A percentile compares a stretch with the other conserved stretches of the same genome.
phyloP scores from a whole-genome alignment of 1,139 yeast species.

The Spathaspora jeffriesii region DNA sequence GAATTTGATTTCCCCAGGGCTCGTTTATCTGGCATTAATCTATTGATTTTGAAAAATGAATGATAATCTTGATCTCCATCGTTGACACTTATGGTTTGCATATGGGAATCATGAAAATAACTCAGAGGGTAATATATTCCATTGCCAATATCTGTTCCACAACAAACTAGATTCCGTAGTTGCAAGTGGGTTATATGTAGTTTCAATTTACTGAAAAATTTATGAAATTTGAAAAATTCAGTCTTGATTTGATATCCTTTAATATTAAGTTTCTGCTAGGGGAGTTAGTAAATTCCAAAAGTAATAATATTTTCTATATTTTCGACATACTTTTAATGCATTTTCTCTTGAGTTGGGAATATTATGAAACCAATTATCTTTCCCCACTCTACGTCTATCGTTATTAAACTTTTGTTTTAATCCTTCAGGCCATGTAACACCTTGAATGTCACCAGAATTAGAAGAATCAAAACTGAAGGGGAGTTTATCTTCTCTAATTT shows the following conservation, averaged over 20 bases:
- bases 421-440: slow-evolving; percentile 37
- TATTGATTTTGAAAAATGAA: slow-evolving; percentile 36
- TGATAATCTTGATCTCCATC: slow-evolving; percentile 24
- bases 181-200: slow-evolving; percentile 60
- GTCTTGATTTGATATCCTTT: slow-evolving; percentile 17
- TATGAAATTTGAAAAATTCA: slow-evolving; percentile 38
- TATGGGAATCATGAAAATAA: slow-evolving; percentile 33
- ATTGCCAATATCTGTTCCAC: slow-evolving; percentile 33
- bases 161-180: slow-evolving; percentile 51
- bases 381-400: slow-evolving; percentile 38
- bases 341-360: slow-evolving; percentile 33
- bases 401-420: slow-evolving; percentile 29
- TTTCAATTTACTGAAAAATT: slow-evolving; percentile 44
- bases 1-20: slow-evolving; percentile 20
- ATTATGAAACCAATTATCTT: slow-evolving; percentile 39
- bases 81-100: slow-evolving; percentile 21
- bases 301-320: not conserved
- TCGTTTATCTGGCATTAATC: slow-evolving; percentile 29
- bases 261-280: slow-evolving; percentile 24
- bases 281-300: slow-evolving; percentile 17
- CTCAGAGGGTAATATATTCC: slow-evolving; percentile 46
- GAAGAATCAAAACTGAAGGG: slow-evolving; percentile 25
- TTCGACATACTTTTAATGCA: slow-evolving; percentile 33
- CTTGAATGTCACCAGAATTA: slow-evolving; percentile 30
- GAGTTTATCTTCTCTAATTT: slow-evolving; percentile 33